Evolutionary conservation across 2,329 filamentous ascomycete species (phyloP).

Genomic region (Nemania sp.): DNA sequence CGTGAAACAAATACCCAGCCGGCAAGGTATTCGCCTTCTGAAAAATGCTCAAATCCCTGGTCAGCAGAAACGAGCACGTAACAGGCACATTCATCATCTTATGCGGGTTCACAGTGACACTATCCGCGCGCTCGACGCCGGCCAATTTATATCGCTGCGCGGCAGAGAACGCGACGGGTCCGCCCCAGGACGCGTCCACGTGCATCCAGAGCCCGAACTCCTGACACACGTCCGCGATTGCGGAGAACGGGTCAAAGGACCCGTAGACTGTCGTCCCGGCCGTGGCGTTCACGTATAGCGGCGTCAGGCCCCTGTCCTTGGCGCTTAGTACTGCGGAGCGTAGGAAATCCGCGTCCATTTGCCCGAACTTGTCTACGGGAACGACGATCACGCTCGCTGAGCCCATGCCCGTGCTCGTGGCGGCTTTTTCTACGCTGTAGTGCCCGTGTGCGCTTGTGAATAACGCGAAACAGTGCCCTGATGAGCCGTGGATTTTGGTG

Average conservation of each 20-base stretch:
- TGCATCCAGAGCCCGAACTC: constrained; percentile 84
- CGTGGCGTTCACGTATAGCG: constrained; percentile 94
- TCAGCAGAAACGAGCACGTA: constrained; percentile 88
- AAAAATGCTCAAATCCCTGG: constrained; percentile 74
- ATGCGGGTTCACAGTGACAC: constrained; percentile 87
- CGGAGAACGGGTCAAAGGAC: constrained; percentile 78
- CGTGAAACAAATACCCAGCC: constrained; percentile 84
- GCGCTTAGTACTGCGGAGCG: constrained; percentile 64
- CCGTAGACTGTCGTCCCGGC: constrained; percentile 93
- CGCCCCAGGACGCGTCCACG: constrained; percentile 91
- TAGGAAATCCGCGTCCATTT: constrained; percentile 70
- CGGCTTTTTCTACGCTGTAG: constrained; percentile 93
- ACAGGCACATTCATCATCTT: constrained; percentile 95
- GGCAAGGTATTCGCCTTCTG: constrained; percentile 82
- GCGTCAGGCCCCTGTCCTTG: constrained; percentile 70
- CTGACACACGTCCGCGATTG: constrained; percentile 71
- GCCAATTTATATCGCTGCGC: constrained; percentile 65
- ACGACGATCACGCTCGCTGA: constrained; percentile 72
- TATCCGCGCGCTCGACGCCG: constrained; percentile 76
- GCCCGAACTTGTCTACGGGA: constrained; percentile 70
- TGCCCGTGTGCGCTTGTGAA: constrained; percentile 92
- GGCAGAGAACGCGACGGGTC: constrained; percentile 73
- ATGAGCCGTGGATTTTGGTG: constrained; percentile 75
- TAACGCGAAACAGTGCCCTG: constrained; percentile 67
- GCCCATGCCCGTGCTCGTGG: constrained; percentile 87